Conservation (phyloP, 192 early-diverging fungal genomes). For the Lunasporangiospora selenospora region DNA sequence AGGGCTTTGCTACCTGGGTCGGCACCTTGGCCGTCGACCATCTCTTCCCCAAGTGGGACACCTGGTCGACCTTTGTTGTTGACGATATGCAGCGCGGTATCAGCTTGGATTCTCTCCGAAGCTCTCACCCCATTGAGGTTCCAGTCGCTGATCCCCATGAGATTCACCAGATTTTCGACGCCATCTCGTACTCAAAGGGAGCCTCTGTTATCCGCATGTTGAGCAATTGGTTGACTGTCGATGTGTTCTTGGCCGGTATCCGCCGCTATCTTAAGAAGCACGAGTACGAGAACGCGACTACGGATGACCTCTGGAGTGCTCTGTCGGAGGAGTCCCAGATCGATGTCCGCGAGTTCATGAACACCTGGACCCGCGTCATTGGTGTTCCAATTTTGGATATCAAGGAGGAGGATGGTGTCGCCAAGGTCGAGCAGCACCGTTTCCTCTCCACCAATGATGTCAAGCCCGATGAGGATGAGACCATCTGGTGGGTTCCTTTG, state of each 20-base stretch:
- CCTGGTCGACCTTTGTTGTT: constrained; percentile 88
- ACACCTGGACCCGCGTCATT: constrained; percentile 83
- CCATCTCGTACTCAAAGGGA: constrained; percentile 91
- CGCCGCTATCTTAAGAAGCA: constrained; percentile 83
- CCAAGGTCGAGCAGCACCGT: constrained; percentile 83
- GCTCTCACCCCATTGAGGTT: constrained; percentile 95
- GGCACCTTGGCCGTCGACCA: constrained; percentile 88
- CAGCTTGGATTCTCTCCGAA: constrained; percentile 81
- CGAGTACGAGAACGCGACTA: constrained; percentile 85
- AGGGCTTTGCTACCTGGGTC: constrained; percentile 98
- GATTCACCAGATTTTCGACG: constrained; percentile 96
- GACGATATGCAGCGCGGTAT: constrained; percentile 81
- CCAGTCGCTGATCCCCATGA: constrained; percentile 82
- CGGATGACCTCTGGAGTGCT: constrained; percentile 87
- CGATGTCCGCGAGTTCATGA: constrained; percentile 87
- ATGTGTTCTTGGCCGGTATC: constrained; percentile 75
- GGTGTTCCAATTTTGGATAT: constrained; percentile 86
- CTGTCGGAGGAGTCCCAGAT: constrained; percentile 79
- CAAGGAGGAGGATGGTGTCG: constrained; percentile 54
- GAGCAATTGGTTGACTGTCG: constrained; percentile 73
- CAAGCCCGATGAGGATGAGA: constrained; percentile 79
- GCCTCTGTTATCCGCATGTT: constrained; percentile 96
- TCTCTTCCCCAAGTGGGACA: constrained; percentile 92
- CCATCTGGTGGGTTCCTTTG: constrained; percentile 90
- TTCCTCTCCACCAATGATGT: constrained; percentile 87